A percentile compares a stretch with the other conserved stretches of the same genome.
phyloP scores from a whole-genome alignment of 371 early-diverging fungal species.

The Mucor piriformis region DNA sequence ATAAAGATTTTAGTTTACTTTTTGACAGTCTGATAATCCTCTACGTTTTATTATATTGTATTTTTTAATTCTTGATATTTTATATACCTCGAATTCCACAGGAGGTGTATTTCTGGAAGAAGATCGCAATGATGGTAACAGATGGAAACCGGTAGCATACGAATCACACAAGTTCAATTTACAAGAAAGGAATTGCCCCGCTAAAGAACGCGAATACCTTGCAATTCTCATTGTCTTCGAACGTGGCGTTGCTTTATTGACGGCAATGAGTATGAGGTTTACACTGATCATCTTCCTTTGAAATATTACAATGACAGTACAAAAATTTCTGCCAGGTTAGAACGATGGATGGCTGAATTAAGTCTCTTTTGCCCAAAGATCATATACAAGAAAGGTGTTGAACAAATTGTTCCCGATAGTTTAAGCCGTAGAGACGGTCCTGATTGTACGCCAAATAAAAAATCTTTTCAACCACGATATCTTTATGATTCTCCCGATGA shows the following conservation, averaged over 20 bases:
- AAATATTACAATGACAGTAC: constrained; percentile 9
- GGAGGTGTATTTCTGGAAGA: neutral
- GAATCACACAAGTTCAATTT: constrained; percentile 29
- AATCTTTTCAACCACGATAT: constrained; percentile 4
- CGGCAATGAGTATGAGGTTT: constrained; percentile 4
- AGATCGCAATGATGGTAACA: neutral
- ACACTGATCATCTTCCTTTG: constrained; percentile 33
- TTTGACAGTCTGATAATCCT: no score
- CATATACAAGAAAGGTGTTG: constrained; percentile 28
- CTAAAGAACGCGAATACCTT: constrained; percentile 37
- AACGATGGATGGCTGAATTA: constrained; percentile 32
- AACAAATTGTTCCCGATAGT: constrained; percentile 28
- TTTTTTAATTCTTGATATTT: no score
- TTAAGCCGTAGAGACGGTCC: constrained; percentile 20
- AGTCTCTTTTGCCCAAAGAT: constrained; percentile 36
- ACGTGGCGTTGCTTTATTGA: constrained; percentile 36
- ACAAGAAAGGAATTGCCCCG: constrained; percentile 34
- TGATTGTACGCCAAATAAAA: neutral
- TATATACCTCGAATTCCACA: no score
- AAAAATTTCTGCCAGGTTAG: constrained; percentile 4
- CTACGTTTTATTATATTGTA: no score
- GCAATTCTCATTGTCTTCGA: constrained; percentile 32
- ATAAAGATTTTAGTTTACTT: no score
- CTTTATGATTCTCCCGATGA: neutral
- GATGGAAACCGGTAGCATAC: neutral